A percentile compares a stretch with the other conserved stretches of the same genome.
Evolutionary conservation across 1,284 basidiomycete genomes (phyloP).

Genomic region (Austroboletus novae-zelandiae): DNA sequence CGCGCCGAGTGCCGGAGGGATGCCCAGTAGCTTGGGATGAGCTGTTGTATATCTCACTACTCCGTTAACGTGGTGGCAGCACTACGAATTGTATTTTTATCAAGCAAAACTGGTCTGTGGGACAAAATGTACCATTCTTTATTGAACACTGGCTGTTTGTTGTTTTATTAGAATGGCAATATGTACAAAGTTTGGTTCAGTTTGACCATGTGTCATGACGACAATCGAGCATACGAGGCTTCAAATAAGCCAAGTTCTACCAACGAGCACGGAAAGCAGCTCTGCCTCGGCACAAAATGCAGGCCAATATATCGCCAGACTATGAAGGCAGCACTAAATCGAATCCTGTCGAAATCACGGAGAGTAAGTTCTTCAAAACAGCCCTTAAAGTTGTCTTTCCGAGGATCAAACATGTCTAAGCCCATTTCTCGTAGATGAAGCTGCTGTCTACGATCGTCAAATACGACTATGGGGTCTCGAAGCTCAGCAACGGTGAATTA

Average conservation of each 20-base stretch:
- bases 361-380: conserved; percentile 21
- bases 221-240: not conserved
- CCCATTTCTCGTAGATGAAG: conserved; percentile 58
- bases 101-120: no score
- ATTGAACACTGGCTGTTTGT: no score
- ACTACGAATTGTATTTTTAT: conserved; percentile 4
- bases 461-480: conserved; percentile 98
- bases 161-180: no score
- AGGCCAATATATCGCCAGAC: conserved; percentile 21
- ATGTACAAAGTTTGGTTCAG: not conserved
- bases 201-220: conserved; percentile 16
- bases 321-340: conserved; percentile 23
- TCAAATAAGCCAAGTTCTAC: no score
- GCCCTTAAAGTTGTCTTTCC: not conserved
- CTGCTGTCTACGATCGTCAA: conserved; percentile 92
- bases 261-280: not conserved
- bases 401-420: conserved; percentile 5
- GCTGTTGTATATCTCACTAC: not conserved
- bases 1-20: conserved; percentile 55
- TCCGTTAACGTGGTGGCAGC: not conserved
- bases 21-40: conserved; percentile 16
- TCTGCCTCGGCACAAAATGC: not conserved
- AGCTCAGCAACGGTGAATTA: conserved; percentile 84
- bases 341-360: conserved; percentile 35
- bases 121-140: no score